These are phyloP conservation scores for Rhodotorula sp. DNA, from an alignment of 1,284 basidiomycete species.

Conservation along the genomic window DNA sequence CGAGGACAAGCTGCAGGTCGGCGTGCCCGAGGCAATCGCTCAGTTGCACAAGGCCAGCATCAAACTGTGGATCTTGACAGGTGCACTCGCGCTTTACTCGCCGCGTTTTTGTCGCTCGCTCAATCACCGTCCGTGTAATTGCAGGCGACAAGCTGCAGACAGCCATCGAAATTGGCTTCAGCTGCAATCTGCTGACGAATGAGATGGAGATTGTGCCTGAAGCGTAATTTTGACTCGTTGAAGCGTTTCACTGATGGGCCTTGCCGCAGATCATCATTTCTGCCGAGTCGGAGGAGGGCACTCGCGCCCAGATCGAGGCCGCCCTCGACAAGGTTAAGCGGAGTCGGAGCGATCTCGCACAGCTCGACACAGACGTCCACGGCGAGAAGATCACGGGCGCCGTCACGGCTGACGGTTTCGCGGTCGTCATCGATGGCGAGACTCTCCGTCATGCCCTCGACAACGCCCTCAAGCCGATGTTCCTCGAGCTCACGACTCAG, in stretches of 20 bases:
- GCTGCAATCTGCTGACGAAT: constrained; percentile 85
- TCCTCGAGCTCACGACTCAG: constrained; percentile 88
- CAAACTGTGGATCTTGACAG: constrained; percentile 93
- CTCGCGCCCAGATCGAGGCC: constrained; percentile 83
- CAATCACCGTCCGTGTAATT: background rate
- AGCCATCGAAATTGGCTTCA: constrained; percentile 92
- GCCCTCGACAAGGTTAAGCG: constrained; percentile 88
- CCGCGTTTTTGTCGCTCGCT: background rate
- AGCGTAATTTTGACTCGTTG: too few relatives aligned
- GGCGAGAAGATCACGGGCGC: constrained; percentile 30
- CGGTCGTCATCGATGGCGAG: constrained; percentile 95
- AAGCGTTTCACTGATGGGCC: background rate
- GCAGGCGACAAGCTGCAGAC: constrained; percentile 94
- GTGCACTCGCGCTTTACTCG: constrained; percentile 50
- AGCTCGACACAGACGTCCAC: constrained; percentile 21
- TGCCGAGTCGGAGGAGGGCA: constrained; percentile 70
- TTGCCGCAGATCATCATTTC: constrained; percentile 75
- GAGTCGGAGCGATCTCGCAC: constrained; percentile 58
- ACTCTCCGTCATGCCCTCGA: constrained; percentile 79
- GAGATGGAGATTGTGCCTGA: constrained; percentile 58
- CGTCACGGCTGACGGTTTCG: constrained; percentile 47
- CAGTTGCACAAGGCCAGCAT: constrained; percentile 88
- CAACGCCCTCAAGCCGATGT: constrained; percentile 73
- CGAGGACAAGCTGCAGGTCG: constrained; percentile 95
- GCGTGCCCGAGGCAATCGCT: constrained; percentile 94